These are phyloP conservation scores for Schizothecium vesticola DNA, from an alignment of 495 filamentous ascomycete genomes.

Conservation along the genomic window DNA sequence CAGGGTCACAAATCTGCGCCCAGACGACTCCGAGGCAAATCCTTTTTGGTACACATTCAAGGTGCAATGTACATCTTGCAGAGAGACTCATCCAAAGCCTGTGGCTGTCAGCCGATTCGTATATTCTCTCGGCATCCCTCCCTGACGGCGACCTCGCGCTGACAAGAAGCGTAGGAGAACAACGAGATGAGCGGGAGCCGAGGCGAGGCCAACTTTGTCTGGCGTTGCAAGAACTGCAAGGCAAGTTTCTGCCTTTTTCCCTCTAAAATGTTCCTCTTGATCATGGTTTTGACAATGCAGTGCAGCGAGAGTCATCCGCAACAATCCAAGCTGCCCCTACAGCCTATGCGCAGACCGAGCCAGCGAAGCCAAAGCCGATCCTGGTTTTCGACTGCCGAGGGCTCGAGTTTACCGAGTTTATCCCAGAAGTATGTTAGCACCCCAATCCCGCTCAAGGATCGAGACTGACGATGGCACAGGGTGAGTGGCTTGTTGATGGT, in stretches of 20 bases:
- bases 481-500: conserved; percentile 84
- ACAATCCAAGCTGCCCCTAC: conserved; percentile 66
- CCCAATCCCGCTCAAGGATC: background rate
- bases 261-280: background rate
- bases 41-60: conserved; percentile 96
- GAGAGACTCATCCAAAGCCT: conserved; percentile 83
- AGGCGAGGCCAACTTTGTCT: conserved; percentile 96
- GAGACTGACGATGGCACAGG: conserved; percentile 40
- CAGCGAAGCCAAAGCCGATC: conserved; percentile 68
- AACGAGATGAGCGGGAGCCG: conserved; percentile 85
- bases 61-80: conserved; percentile 92
- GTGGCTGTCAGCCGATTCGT: conserved; percentile 87
- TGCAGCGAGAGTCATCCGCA: conserved; percentile 53
- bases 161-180: conserved; percentile 53
- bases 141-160: background rate
- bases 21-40: conserved; percentile 68
- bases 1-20: conserved; percentile 85
- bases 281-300: background rate
- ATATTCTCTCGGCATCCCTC: conserved; percentile 22
- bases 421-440: conserved; percentile 60
- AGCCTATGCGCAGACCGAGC: conserved; percentile 61
- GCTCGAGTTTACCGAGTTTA: conserved; percentile 86
- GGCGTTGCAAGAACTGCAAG: conserved; percentile 91
- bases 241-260: conserved; percentile 32
- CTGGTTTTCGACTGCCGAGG: conserved; percentile 91